Conservation (phyloP, 768 basidiomycete species). For the Hemileccinum impolitum region DNA sequence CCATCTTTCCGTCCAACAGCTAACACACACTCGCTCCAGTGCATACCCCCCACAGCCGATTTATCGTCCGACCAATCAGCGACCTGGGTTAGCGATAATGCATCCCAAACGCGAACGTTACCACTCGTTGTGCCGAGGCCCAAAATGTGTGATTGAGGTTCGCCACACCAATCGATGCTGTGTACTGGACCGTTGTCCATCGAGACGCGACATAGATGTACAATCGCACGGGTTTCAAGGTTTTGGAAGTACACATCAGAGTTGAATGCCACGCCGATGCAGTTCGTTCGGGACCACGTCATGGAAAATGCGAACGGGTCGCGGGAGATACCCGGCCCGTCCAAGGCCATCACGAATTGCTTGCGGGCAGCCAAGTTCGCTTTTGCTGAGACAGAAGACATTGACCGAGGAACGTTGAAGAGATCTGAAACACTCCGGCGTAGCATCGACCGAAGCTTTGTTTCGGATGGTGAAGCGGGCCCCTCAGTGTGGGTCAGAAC, state of each 20-base stretch:
- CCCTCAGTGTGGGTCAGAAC: conserved; percentile 52
- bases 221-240: conserved; percentile 50
- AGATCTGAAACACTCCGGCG: conserved; percentile 53
- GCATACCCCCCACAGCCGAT: conserved; percentile 39
- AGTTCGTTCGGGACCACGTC: conserved; percentile 56
- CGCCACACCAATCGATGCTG: conserved; percentile 51
- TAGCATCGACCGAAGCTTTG: conserved; percentile 44
- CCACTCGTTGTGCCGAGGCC: conserved; percentile 53
- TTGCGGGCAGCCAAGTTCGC: conserved; percentile 52
- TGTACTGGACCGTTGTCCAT: conserved; percentile 36
- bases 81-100: conserved; percentile 28
- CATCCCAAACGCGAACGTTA: conserved; percentile 53
- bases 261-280: conserved; percentile 61
- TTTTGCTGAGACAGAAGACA: conserved; percentile 47
- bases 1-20: conserved; percentile 40
- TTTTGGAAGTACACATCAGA: conserved; percentile 62
- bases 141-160: conserved; percentile 39
- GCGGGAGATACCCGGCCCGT: conserved; percentile 57
- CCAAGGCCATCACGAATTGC: conserved; percentile 58
- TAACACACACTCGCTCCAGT: conserved; percentile 37
- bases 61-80: conserved; percentile 34
- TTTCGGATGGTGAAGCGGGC: conserved; percentile 30
- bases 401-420: conserved; percentile 33
- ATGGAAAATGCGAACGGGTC: conserved; percentile 57
- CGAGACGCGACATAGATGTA: conserved; percentile 45